Evolutionary conservation across 1,139 yeast species (phyloP).

Genomic region (Debaryomycetaceae sp.): DNA sequence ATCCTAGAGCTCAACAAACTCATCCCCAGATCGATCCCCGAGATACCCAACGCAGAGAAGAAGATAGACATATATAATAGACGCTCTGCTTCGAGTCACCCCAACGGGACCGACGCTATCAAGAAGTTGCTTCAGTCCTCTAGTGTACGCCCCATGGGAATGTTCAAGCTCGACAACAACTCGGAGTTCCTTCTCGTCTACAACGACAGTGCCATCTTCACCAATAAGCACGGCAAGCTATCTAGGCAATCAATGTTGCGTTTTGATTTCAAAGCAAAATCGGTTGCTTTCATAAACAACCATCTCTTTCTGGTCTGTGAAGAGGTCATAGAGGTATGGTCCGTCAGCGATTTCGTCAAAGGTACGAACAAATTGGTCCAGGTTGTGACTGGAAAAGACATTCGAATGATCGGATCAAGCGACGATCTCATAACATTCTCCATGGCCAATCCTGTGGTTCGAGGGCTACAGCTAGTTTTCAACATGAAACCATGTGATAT

Average conservation of each 20-base stretch:
- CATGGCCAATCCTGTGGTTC: constrained; percentile 68
- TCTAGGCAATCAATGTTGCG: constrained; percentile 55
- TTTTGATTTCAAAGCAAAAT: constrained; percentile 60
- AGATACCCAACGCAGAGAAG: constrained; percentile 27
- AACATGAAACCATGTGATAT: constrained; percentile 2
- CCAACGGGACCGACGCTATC: constrained; percentile 28
- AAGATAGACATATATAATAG: constrained; percentile 33
- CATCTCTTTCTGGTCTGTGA: constrained; percentile 61
- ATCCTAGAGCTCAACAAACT: constrained; percentile 59
- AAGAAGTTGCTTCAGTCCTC: constrained; percentile 32
- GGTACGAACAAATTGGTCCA: constrained; percentile 59
- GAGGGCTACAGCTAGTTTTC: constrained; percentile 60
- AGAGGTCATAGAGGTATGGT: constrained; percentile 70
- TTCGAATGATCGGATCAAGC: constrained; percentile 41
- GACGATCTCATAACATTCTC: constrained; percentile 45
- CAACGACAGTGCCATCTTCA: constrained; percentile 68
- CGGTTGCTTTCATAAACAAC: constrained; percentile 55
- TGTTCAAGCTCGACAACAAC: constrained; percentile 56
- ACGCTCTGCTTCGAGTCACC: constrained; percentile 11
- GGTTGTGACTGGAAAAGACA: constrained; percentile 69
- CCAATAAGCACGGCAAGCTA: constrained; percentile 64
- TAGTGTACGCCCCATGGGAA: constrained; percentile 52
- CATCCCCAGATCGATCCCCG: constrained; percentile 55
- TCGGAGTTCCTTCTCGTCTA: constrained; percentile 62
- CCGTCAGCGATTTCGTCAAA: constrained; percentile 49